Base-by-base conservation (phyloP, 2,329 filamentous ascomycete species). In the Aspergillaceae sp. region DNA sequence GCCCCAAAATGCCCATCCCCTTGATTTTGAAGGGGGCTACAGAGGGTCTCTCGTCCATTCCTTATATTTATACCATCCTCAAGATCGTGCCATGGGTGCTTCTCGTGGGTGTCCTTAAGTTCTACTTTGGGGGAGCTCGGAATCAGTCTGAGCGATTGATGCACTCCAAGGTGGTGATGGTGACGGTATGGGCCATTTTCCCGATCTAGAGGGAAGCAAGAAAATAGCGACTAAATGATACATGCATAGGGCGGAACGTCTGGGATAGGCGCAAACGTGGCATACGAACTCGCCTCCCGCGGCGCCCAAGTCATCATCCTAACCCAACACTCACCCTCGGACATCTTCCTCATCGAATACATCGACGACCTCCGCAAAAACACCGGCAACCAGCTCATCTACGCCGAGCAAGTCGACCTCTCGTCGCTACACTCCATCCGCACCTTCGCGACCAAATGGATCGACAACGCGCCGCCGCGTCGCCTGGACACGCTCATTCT, bases 371-470 rank as follows among this genome's bases (percentile, higher is more conserved):
- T 98, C 37, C 84, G 94, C 46, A 73, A 77, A 29, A 74, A 77
- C 45, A 87, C 88, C 5, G 77, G 79, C 30, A 97, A 97, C 69
- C 76, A 90, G 48, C 76, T 98, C 60, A 87, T 98, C 56, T 97
- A 94, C 59, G 89, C 92, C 49, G 92, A 98, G 67, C 87, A 95
- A 68, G 88, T 95, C 57, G 89, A 98, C 62, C 79, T 98, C 29
- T 72, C 84, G 8, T 91, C 85, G 10, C 74, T 98, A n/a, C 82
- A 95, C 65, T 94, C 87, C 65, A 84, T 98, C 57, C 86, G 92
- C 35, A 77, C 83, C 51, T 98, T 98, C 64, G 92, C 92, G 8
- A 98, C 92, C 0, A 91, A 88, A 72, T 98, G 94, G 91, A 88
- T 98, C 54, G 91, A 98, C 66, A 97, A 96, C 65, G 80, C 86